Evolutionary conservation across 768 basidiomycete genomes (phyloP).

Genomic region (Leccinum ochraceum): DNA sequence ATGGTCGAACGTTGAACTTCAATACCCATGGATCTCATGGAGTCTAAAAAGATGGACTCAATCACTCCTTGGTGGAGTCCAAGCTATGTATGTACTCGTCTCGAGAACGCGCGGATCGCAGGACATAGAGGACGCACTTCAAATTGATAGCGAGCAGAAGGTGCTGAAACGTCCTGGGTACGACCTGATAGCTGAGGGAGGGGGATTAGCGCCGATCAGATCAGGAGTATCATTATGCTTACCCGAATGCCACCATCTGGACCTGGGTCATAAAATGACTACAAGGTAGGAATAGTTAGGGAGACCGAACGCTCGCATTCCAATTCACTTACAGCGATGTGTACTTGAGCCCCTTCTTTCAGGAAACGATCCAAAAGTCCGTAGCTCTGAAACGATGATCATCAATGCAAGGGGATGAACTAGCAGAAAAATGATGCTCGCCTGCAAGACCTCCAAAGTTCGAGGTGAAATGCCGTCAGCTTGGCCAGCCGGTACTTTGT

Average conservation of each 20-base stretch:
- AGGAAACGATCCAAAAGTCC: slow-evolving; percentile 66
- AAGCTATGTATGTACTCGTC: slow-evolving; percentile 17
- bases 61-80: slow-evolving; percentile 38
- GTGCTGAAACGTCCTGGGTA: slow-evolving; percentile 57
- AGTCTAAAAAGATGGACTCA: slow-evolving; percentile 36
- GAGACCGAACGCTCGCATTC: not conserved
- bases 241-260: slow-evolving; percentile 63
- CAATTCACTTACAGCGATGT: slow-evolving; percentile 54
- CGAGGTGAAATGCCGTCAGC: slow-evolving; percentile 31
- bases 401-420: not conserved
- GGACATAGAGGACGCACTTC: slow-evolving; percentile 44
- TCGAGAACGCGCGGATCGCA: not conserved
- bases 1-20: slow-evolving; percentile 35
- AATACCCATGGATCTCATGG: slow-evolving; percentile 31
- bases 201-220: not conserved
- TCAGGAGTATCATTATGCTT: not conserved
- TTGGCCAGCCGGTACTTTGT: slow-evolving; percentile 25
- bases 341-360: slow-evolving; percentile 62
- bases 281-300: not conserved
- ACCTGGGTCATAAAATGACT: slow-evolving; percentile 79
- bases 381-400: slow-evolving; percentile 55
- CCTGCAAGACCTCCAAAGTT: slow-evolving; percentile 48
- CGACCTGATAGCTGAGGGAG: slow-evolving; percentile 56
- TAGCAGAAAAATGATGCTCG: slow-evolving; percentile 4
- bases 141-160: slow-evolving; percentile 67